Evolutionary conservation across 768 basidiomycete genomes (phyloP).

Genomic region (Lyophyllum atratum): DNA sequence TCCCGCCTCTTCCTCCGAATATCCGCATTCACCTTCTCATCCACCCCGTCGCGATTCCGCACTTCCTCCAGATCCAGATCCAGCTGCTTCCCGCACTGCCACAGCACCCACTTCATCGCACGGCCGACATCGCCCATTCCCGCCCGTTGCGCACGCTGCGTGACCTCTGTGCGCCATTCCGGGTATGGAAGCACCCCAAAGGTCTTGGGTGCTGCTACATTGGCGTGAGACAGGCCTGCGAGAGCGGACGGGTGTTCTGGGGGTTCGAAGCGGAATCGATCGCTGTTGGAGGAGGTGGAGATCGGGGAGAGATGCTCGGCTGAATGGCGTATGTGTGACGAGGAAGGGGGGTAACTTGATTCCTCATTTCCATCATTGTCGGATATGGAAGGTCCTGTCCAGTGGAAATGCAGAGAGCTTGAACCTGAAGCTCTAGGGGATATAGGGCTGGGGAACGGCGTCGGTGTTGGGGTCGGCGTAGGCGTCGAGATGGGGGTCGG

Average conservation of each 20-base stretch:
- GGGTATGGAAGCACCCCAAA: constrained; percentile 58
- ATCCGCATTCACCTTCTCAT: constrained; percentile 10
- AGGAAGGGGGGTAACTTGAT: not conserved
- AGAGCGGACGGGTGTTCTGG: constrained; percentile 18
- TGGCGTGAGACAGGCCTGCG: constrained; percentile 16
- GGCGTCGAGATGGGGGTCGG: constrained; percentile 20
- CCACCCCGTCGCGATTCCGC: constrained; percentile 19
- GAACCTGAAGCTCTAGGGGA: constrained; percentile 7
- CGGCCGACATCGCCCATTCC: constrained; percentile 60
- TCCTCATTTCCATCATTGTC: not conserved
- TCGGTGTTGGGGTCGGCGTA: constrained; percentile 25
- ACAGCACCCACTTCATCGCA: constrained; percentile 51
- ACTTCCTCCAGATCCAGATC: constrained; percentile 21
- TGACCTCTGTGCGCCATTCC: constrained; percentile 60
- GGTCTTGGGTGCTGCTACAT: constrained; percentile 14
- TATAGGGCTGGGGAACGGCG: constrained; percentile 27
- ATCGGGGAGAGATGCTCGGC: not conserved
- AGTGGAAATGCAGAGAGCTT: not conserved
- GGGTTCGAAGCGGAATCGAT: constrained; percentile 7
- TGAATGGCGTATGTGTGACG: not conserved
- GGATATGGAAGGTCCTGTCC: constrained; percentile 7
- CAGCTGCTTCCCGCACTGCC: constrained; percentile 19
- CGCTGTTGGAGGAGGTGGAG: constrained; percentile 10
- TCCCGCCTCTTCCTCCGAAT: constrained; percentile 12
- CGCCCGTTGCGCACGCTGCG: constrained; percentile 53